A percentile compares a stretch with the other conserved stretches of the same genome.
Evolutionary conservation across 371 early-diverging fungal species (phyloP).

Genomic region (Mucor racemosus): DNA sequence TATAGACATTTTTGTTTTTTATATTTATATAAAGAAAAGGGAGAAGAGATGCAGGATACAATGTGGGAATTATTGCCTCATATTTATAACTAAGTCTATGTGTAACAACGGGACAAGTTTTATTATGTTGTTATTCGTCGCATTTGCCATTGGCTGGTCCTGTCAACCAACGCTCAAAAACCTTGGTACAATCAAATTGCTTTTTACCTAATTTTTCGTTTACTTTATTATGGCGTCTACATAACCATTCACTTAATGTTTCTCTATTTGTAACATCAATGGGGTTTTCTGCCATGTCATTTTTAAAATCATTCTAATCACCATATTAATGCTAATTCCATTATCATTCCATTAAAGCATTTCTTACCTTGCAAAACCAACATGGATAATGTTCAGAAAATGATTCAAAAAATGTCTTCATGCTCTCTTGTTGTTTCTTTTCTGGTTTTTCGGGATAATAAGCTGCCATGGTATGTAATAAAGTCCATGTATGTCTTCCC

Average conservation of each 20-base stretch:
- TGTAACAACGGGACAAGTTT: conserved; percentile 2
- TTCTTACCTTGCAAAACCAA: conserved; percentile 78
- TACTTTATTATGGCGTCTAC: conserved; percentile 96
- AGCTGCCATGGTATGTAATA: conserved; percentile 97
- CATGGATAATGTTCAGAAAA: conserved; percentile 96
- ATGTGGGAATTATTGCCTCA: conserved; percentile 22
- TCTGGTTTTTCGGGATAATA: conserved; percentile 93
- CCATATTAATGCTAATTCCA: background rate
- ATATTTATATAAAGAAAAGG: conserved; percentile 7
- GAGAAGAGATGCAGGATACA: conserved; percentile 14
- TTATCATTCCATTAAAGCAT: conserved; percentile 56
- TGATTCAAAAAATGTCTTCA: conserved; percentile 69
- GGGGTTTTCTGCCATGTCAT: conserved; percentile 76
- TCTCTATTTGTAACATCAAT: conserved; percentile 80
- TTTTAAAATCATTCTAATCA: conserved; percentile 73
- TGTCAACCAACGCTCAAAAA: conserved; percentile 93
- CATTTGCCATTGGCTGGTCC: conserved; percentile 82
- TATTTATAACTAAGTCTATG: background rate
- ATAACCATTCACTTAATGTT: conserved; percentile 89
- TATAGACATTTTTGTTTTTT: conserved; percentile 4
- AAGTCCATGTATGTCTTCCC: conserved; percentile 96
- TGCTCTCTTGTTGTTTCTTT: conserved; percentile 67
- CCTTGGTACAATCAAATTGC: conserved; percentile 91
- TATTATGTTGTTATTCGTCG: conserved; percentile 41
- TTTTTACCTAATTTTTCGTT: conserved; percentile 93